Conservation (phyloP, 768 basidiomycete genomes). For the Calocera viscosa region DNA sequence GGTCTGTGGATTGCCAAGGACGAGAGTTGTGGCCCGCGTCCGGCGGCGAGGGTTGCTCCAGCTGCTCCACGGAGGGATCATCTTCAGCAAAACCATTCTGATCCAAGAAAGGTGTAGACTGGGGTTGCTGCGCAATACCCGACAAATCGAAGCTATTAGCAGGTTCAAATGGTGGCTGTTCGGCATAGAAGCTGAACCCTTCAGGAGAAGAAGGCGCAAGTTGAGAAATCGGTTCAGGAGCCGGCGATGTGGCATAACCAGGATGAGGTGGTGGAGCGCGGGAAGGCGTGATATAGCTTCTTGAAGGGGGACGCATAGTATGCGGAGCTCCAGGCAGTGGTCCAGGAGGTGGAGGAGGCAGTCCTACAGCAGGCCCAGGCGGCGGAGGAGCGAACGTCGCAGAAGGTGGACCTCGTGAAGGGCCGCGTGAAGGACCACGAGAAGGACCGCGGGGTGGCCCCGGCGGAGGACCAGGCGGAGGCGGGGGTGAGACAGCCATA, state of each 20-base stretch:
- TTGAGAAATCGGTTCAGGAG: slow-evolving; percentile 2
- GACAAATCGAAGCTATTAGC: background rate
- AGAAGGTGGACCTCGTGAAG: slow-evolving; percentile 1
- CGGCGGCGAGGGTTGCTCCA: background rate
- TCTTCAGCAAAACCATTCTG: background rate
- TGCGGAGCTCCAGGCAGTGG: background rate
- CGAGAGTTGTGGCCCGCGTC: background rate
- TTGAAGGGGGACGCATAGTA: background rate
- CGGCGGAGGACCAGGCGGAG: slow-evolving; percentile 19
- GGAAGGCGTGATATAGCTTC: background rate
- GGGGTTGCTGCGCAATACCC: background rate
- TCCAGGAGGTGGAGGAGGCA: background rate
- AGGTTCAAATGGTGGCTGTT: slow-evolving; percentile 8
- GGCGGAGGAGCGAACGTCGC: background rate
- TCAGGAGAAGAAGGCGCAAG: background rate
- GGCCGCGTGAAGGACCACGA: slow-evolving; percentile 13
- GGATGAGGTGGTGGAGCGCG: background rate
- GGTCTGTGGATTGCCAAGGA: background rate
- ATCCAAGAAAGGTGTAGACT: background rate
- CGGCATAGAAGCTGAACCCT: slow-evolving; percentile 9
- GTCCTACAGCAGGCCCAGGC: background rate
- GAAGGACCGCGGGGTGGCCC: slow-evolving; percentile 11
- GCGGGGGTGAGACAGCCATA: slow-evolving; percentile 18
- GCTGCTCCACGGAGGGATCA: background rate
- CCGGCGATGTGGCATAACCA: slow-evolving; percentile 5